Evolutionary conservation across 768 basidiomycete species (phyloP).

Genomic region (Lactifluus pinguis): DNA sequence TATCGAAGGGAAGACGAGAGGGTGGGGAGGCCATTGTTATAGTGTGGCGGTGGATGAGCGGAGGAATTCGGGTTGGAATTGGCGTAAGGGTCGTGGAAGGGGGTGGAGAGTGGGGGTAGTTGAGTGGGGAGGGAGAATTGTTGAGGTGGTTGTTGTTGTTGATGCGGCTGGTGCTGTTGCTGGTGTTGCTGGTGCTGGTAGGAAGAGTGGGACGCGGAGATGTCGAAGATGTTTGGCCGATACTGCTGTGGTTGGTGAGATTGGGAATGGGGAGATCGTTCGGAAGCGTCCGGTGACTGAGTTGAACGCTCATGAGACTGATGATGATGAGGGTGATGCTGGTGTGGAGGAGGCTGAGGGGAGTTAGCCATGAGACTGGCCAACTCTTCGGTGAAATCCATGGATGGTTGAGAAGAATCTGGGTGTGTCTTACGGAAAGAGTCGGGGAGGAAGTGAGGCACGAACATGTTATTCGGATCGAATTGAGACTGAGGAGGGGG

Average conservation of each 20-base stretch:
- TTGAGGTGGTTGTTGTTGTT: conserved; percentile 15
- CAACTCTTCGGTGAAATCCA: conserved; percentile 62
- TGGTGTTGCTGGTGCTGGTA: conserved; percentile 27
- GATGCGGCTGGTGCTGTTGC: conserved; percentile 22
- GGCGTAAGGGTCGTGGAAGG: conserved; percentile 26
- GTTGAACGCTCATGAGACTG: conserved; percentile 36
- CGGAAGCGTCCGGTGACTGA: conserved; percentile 25
- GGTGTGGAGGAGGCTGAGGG: conserved; percentile 19
- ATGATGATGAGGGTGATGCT: conserved; percentile 23
- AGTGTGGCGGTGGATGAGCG: conserved; percentile 21
- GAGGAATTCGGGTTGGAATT: conserved; percentile 13
- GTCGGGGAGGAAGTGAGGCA: conserved; percentile 45
- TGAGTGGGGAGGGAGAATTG: conserved; percentile 26
- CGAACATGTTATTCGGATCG: conserved; percentile 33
- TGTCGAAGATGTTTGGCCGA: conserved; percentile 53
- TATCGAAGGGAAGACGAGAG: conserved; percentile 30
- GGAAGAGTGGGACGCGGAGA: conserved; percentile 38
- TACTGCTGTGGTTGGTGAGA: conserved; percentile 21
- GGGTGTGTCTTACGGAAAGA: conserved; percentile 46
- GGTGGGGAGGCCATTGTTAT: conserved; percentile 29
- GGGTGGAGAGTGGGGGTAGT: conserved; percentile 20
- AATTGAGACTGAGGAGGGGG: conserved; percentile 24
- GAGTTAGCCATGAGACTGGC: conserved; percentile 44
- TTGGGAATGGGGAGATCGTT: conserved; percentile 24
- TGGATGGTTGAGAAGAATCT: conserved; percentile 20